These are phyloP conservation scores for Aspergillus fructus DNA, from an alignment of 2,329 filamentous ascomycete species.

Conservation along the genomic window DNA sequence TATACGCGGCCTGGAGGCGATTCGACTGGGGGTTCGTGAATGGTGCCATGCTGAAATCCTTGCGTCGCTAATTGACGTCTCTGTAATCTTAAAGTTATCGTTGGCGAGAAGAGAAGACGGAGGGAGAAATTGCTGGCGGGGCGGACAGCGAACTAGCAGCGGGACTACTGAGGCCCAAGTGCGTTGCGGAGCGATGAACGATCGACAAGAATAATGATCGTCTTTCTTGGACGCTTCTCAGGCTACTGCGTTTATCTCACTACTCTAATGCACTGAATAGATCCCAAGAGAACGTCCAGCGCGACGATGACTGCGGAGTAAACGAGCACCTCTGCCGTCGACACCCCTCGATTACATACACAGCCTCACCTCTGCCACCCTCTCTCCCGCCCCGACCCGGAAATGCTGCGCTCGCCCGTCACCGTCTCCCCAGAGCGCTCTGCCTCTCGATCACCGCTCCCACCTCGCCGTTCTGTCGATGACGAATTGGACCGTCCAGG, in stretches of 20 bases:
- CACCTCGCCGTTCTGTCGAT: constrained; percentile 28
- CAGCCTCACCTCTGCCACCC: not conserved
- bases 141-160: constrained; percentile 12
- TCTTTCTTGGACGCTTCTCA: not conserved
- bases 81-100: too few species aligned
- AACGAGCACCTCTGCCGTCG: not conserved
- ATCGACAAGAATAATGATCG: constrained; percentile 8
- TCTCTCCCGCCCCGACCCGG: not conserved
- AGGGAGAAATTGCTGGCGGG: constrained; percentile 7
- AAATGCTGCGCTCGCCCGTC: constrained; percentile 24
- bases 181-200: constrained; percentile 10
- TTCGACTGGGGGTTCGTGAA: not conserved
- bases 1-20: constrained; percentile 27
- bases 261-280: not conserved
- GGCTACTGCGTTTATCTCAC: constrained; percentile 2
- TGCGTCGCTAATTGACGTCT: not conserved
- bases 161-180: not conserved
- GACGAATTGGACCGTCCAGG: constrained; percentile 37
- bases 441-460: constrained; percentile 19
- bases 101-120: not conserved
- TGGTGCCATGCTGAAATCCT: not conserved
- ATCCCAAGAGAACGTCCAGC: not conserved
- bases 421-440: constrained; percentile 24
- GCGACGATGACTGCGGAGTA: constrained; percentile 1
- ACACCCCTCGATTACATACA: constrained; percentile 11